Percentiles rank a stretch among this genome's conserved stretches.
Evolutionary conservation across 2,329 filamentous ascomycete species (phyloP).

Genomic region (Ceratocystis harringtonii): DNA sequence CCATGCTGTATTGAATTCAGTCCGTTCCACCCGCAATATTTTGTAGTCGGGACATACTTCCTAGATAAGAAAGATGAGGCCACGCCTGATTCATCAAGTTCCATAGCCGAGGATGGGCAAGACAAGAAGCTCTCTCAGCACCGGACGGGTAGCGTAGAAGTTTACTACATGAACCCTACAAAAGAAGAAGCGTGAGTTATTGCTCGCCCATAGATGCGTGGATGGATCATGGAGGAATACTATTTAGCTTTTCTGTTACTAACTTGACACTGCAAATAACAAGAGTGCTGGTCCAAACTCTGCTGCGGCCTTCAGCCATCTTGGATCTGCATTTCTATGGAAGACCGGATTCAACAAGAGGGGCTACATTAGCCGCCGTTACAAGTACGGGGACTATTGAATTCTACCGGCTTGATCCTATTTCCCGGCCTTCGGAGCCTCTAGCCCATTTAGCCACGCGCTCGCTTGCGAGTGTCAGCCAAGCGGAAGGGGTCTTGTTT

Average conservation of each 20-base stretch:
- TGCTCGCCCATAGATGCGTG: not conserved
- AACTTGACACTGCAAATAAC: constrained; percentile 7
- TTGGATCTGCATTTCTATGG: constrained; percentile 74
- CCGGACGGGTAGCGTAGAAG: constrained; percentile 57
- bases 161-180: constrained; percentile 28
- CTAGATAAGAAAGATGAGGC: constrained; percentile 38
- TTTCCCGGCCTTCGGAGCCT: constrained; percentile 22
- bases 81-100: not conserved
- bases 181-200: constrained; percentile 12
- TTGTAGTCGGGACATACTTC: constrained; percentile 75
- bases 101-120: constrained; percentile 19
- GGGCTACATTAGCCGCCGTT: constrained; percentile 52
- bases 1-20: constrained; percentile 70
- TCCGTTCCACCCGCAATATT: constrained; percentile 43
- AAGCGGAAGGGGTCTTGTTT: constrained; percentile 41
- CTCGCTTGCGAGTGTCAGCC: constrained; percentile 34
- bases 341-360: constrained; percentile 23
- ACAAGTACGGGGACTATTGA: constrained; percentile 60
- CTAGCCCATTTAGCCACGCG: constrained; percentile 31
- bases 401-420: constrained; percentile 42
- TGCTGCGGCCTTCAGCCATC: constrained; percentile 54
- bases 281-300: constrained; percentile 43
- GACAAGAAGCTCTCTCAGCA: constrained; percentile 32
- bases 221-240: too few species aligned
- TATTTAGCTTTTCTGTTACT: constrained; percentile 5